Evolutionary conservation across 805 yeast genomes (phyloP), one percentile per base, ranked within the genome.

Genomic region (Lipomyces spencermartinsiae): DNA sequence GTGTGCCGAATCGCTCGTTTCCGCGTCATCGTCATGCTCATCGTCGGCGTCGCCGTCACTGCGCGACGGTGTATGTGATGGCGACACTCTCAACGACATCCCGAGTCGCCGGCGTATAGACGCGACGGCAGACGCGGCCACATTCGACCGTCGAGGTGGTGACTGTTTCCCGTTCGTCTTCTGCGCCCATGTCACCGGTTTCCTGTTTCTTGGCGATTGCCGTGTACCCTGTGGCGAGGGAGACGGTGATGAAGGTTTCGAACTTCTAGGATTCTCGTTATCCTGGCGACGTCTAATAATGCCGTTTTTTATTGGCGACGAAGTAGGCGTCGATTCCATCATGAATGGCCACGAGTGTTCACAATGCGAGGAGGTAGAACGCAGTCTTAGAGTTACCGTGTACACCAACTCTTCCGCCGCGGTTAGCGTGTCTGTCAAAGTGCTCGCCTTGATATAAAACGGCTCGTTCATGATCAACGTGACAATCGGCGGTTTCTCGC

Each of bases 401-500:
- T 59, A 67, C 12, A 55, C n/a, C 19, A 43, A 37, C 14, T 53
- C 46, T 12, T 35, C 56, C 1, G 64, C 34, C 16, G 65, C 55
- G 7, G 61, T 12, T 2, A 60, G 59, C 2, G 65, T 57, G 10
- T 64, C 71, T 8, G 71, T 63, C 9, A 67, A 61, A 7, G 68
- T 62, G 53, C 67, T 58, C 12, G 64, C 65, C 49, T 68, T 68
- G 46, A 66, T 58, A 46, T 66, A 68, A 57, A 68, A 65, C 31
- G 71, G 71, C 59, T 68, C 71, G 33, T 66, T 64, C 71, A 68
- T 68, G 12, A 49, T 29, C 31, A 66, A 51, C 12, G 63, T 31
- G 33, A 49, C 56, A 19, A 63, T 22, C 35, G 63, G 14, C 14
- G 34, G 37, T 29, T 62, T 58, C 34, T 34, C 39, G 3, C 57